phyloP scores from a whole-genome alignment of 2,329 filamentous ascomycete species.

The Geoglossum cookeanum region DNA sequence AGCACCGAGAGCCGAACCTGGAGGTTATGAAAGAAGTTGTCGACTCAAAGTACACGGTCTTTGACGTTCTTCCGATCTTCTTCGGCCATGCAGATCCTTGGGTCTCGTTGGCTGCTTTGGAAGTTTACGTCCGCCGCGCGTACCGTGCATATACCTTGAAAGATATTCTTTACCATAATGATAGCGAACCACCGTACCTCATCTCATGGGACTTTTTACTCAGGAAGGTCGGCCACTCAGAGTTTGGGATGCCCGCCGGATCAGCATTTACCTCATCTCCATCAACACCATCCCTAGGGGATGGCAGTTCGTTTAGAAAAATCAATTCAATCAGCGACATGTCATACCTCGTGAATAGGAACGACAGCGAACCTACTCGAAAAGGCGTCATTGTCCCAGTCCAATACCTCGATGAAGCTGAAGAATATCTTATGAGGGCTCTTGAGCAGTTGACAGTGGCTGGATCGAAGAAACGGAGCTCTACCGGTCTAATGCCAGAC shows the following conservation, averaged over 20 bases:
- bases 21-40: conserved; percentile 93
- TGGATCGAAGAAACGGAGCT: conserved; percentile 25
- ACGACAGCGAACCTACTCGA: conserved; percentile 53
- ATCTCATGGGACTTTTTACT: conserved; percentile 93
- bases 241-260: conserved; percentile 65
- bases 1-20: conserved; percentile 79
- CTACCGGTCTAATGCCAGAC: conserved; percentile 39
- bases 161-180: conserved; percentile 69
- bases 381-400: conserved; percentile 92
- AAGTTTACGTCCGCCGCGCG: conserved; percentile 89
- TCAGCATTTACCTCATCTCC: conserved; percentile 71
- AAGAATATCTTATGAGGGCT: conserved; percentile 68
- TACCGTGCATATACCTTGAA: conserved; percentile 93
- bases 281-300: conserved; percentile 46
- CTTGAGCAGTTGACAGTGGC: conserved; percentile 59
- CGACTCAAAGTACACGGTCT: conserved; percentile 96
- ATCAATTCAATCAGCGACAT: conserved; percentile 94
- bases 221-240: conserved; percentile 77
- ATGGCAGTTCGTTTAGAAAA: conserved; percentile 51
- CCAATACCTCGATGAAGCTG: conserved; percentile 81
- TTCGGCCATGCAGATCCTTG: conserved; percentile 87
- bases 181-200: conserved; percentile 55
- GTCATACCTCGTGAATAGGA: conserved; percentile 63
- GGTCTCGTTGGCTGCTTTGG: conserved; percentile 82
- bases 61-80: conserved; percentile 88